Conservation (phyloP, 225 moss, liverwort and hornwort genomes). For the Bryum argenteum region DNA sequence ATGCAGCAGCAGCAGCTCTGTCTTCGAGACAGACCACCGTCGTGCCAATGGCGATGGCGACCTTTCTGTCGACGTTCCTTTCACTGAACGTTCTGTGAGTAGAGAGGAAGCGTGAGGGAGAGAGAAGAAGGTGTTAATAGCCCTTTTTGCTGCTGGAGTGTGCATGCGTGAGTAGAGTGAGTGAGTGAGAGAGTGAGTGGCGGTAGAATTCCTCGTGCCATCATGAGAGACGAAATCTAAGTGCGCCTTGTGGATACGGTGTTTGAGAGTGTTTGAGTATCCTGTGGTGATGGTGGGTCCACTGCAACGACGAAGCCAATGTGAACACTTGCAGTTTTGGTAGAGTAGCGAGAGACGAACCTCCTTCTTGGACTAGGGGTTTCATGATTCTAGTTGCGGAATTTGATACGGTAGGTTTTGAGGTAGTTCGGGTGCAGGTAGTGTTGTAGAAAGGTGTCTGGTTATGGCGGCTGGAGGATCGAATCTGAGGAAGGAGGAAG, state of each 20-base stretch:
- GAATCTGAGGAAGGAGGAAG: not conserved
- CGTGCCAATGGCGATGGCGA: not conserved
- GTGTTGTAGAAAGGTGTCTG: not conserved
- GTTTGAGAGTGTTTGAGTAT: not conserved
- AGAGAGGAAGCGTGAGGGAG: too few species aligned
- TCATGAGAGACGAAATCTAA: not conserved
- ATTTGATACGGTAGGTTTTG: too few species aligned
- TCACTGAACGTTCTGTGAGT: not conserved
- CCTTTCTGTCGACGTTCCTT: not conserved
- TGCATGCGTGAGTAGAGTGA: not conserved
- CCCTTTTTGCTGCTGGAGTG: not conserved
- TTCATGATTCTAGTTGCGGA: not conserved
- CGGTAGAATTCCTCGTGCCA: not conserved
- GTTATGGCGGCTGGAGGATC: not conserved
- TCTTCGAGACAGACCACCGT: not conserved
- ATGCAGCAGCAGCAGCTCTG: not conserved
- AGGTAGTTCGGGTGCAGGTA: too few species aligned
- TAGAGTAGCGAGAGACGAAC: not conserved
- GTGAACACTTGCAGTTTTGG: not conserved
- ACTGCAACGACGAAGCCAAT: not conserved
- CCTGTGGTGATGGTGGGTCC: not conserved
- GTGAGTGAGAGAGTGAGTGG: not conserved
- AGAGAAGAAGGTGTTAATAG: not conserved
- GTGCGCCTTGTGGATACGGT: not conserved
- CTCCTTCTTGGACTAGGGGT: constrained; percentile 4